Conservation (phyloP, 768 basidiomycete genomes). For the Tylopilus sp. region DNA sequence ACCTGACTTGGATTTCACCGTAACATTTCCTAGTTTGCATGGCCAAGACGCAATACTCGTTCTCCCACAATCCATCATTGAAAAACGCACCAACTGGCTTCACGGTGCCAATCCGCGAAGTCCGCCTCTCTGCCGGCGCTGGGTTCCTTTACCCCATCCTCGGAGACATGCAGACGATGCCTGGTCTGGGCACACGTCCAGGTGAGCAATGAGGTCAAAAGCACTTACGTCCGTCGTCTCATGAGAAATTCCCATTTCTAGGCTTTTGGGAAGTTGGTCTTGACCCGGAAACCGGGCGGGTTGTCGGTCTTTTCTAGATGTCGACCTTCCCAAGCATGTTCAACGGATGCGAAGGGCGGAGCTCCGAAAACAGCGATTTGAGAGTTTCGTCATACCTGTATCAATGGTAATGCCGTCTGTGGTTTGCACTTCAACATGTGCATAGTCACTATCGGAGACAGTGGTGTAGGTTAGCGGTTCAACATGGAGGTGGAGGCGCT, state of each 20-base stretch:
- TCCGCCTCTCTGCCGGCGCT: conserved; percentile 87
- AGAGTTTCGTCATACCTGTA: conserved; percentile 24
- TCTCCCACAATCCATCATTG: conserved; percentile 89
- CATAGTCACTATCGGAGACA: conserved; percentile 8
- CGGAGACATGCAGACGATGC: conserved; percentile 99
- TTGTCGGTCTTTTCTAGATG: conserved; percentile 77
- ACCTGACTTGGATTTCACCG: conserved; percentile 5
- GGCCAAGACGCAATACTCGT: conserved; percentile 98
- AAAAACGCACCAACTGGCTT: conserved; percentile 93
- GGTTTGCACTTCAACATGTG: conserved; percentile 41
- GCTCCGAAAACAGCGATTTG: background rate
- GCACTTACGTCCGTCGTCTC: conserved; percentile 4
- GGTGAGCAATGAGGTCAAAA: conserved; percentile 40
- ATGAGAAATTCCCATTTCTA: conserved; percentile 23
- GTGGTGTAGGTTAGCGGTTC: conserved; percentile 17
- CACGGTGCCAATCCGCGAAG: conserved; percentile 85
- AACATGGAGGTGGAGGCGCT: background rate
- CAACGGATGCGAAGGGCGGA: conserved; percentile 15
- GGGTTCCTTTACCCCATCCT: conserved; percentile 94
- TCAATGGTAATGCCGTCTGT: conserved; percentile 31
- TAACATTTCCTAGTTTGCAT: conserved; percentile 67
- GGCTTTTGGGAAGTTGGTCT: conserved; percentile 91
- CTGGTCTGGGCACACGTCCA: conserved; percentile 89
- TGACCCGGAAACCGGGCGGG: conserved; percentile 73
- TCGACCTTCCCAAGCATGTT: conserved; percentile 9